phyloP scores from a whole-genome alignment of 2,329 filamentous ascomycete genomes.

The Rhinocladiella mackenziei region DNA sequence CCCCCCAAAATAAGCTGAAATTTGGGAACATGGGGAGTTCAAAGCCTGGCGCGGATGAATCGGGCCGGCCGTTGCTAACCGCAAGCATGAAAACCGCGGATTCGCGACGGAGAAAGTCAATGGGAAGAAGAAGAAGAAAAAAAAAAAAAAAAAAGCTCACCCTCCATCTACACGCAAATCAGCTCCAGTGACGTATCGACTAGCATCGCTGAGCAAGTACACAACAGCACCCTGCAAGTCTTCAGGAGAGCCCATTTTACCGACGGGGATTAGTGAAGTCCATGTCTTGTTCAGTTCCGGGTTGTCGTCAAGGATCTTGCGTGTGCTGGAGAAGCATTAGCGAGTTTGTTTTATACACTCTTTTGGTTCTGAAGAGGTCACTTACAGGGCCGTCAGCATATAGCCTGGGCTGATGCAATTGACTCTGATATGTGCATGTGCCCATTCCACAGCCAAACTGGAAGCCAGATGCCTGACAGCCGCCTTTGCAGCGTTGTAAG shows the following conservation, averaged over 20 bases:
- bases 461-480: conserved; percentile 83
- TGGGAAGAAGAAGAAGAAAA: not conserved
- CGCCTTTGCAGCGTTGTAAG: conserved; percentile 91
- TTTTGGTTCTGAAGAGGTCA: no score
- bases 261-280: conserved; percentile 86
- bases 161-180: conserved; percentile 81
- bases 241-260: conserved; percentile 87
- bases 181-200: conserved; percentile 68
- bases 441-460: conserved; percentile 92
- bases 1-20: no score
- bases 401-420: conserved; percentile 96
- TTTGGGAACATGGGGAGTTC: not conserved
- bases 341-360: no score
- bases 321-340: conserved; percentile 56
- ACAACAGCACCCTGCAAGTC: conserved; percentile 88
- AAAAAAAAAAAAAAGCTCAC: conserved; percentile 62
- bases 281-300: conserved; percentile 85
- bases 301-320: conserved; percentile 92
- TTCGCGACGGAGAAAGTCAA: no score
- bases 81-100: no score
- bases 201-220: conserved; percentile 77
- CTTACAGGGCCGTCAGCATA: conserved; percentile 90
- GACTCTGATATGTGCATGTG: conserved; percentile 77
- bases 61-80: no score
- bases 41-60: not conserved